phyloP scores from a whole-genome alignment of 768 basidiomycete genomes.

The Termitomyces sp. region DNA sequence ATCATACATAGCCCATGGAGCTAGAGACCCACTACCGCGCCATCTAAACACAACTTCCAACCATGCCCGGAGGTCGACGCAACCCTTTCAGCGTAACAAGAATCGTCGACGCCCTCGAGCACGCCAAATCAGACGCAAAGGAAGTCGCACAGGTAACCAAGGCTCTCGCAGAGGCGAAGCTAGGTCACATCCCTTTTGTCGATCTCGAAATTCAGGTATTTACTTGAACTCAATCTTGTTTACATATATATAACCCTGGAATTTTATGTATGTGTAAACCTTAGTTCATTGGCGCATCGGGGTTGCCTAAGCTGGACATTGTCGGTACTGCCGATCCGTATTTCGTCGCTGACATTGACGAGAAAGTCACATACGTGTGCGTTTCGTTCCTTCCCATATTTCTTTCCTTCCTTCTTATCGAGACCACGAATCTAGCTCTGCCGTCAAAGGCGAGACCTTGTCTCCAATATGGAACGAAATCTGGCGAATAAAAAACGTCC shows the following conservation, averaged over 20 bases:
- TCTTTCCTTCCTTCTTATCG: not conserved
- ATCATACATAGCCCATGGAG: not conserved
- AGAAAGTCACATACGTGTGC: constrained; percentile 57
- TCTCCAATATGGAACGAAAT: constrained; percentile 71
- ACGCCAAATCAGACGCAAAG: constrained; percentile 24
- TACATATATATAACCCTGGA: no score
- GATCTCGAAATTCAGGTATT: constrained; percentile 54
- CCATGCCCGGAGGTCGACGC: constrained; percentile 21
- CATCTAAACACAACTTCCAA: not conserved
- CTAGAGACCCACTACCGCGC: not conserved
- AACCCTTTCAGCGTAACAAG: constrained; percentile 30
- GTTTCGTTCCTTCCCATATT: constrained; percentile 22
- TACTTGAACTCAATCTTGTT: no score
- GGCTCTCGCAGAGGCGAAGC: constrained; percentile 22
- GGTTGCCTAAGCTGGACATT: constrained; percentile 66
- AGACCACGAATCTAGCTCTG: constrained; percentile 40
- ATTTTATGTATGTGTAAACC: no score
- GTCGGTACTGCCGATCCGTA: constrained; percentile 64
- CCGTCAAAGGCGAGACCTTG: constrained; percentile 50
- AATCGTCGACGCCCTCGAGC: constrained; percentile 25
- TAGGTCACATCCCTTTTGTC: constrained; percentile 40
- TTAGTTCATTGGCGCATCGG: constrained; percentile 68
- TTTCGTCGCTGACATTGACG: constrained; percentile 63
- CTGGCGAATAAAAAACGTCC: constrained; percentile 73
- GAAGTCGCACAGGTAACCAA: constrained; percentile 27